Percentiles rank a stretch among this genome's conserved stretches.
These are phyloP conservation scores for Linnemannia zychae DNA, from an alignment of 192 early-diverging fungal species.

Conservation along the genomic window DNA sequence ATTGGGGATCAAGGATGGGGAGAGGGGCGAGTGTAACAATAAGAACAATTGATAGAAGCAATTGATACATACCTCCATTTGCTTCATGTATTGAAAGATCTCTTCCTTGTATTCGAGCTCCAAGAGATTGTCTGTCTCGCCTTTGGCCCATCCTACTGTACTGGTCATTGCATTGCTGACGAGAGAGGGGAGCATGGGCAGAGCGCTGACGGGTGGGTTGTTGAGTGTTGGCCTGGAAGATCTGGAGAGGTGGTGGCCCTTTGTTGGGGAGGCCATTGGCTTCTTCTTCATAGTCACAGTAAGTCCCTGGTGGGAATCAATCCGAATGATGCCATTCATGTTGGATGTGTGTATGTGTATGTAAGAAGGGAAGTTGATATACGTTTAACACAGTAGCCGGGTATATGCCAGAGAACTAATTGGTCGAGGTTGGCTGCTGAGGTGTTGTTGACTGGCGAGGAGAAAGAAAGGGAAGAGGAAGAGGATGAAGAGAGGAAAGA, in stretches of 20 bases:
- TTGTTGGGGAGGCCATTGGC: conserved; percentile 23
- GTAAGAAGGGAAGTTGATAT: not conserved
- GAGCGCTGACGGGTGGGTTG: conserved; percentile 11
- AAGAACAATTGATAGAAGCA: not conserved
- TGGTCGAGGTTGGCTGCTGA: not conserved
- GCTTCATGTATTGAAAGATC: conserved; percentile 59
- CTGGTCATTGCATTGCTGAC: conserved; percentile 56
- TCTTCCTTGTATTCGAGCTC: conserved; percentile 56
- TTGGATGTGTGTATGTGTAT: conserved; percentile 6
- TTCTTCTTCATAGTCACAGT: conserved; percentile 49
- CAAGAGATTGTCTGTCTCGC: conserved; percentile 42
- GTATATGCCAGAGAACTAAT: not conserved
- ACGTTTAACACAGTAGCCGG: not conserved
- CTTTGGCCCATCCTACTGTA: conserved; percentile 46
- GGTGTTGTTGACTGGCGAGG: not conserved
- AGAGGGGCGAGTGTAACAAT: not conserved
- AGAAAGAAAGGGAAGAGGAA: not conserved
- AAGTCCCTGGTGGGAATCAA: conserved; percentile 52
- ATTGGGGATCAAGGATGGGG: not conserved
- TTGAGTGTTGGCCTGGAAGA: conserved; percentile 25
- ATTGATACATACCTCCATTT: conserved; percentile 50
- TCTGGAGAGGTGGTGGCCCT: conserved; percentile 30
- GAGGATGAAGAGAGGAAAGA: not conserved
- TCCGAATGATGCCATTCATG: conserved; percentile 53
- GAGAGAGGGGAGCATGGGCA: conserved; percentile 25